Evolutionary conservation across 257 asterid genomes (phyloP), one percentile per base, ranked within the genome.

Genomic region (Craterostigma plantagineum): DNA sequence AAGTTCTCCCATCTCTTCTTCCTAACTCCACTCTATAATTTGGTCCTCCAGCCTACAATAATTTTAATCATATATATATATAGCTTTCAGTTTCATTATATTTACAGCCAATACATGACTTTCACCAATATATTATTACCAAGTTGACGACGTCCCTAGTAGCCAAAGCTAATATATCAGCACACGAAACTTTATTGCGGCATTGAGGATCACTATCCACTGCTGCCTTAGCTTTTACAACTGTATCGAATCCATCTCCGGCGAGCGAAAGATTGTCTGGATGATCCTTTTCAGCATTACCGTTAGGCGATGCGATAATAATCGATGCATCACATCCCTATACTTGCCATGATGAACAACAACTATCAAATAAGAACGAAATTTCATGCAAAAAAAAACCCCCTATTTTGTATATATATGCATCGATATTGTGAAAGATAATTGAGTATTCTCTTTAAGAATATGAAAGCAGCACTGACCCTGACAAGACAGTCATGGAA

Each of bases 171-270:
- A 84, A 55, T 30, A 84, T 71, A 57, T 84, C 92, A 7, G 95
- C 93, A 55, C 95, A 79, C 0, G 95, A 84, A 45, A 84, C 93
- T 56, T 48, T 73, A 67, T 73, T 71, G 27, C 63, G 50, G 63
- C 95, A 83, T 46, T 59, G 73, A 12, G 93, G 62, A 61, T 68
- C 58, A 4, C 58, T 57, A 16, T 83, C 93, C 9, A 79, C 87
- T 1, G 87, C 87, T 6, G 79, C 81, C 43, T 83, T 79, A 10
- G 93, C 95, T 72, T 53, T 69, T 7, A 71, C 56, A 36, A 79
- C 81, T 0, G 93, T 79, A 42, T 79, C 95, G 16, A 83, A 83
- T n/a, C 95, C 95, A 52, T 83, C 95, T 45, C 95, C 95, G 10
- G 95, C 95, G 0, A 79, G 73, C 0, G 95, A 83, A 49, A 79